Conservation (phyloP, 2,329 filamentous ascomycete genomes). For the Myriosclerotinia scirpicola region DNA sequence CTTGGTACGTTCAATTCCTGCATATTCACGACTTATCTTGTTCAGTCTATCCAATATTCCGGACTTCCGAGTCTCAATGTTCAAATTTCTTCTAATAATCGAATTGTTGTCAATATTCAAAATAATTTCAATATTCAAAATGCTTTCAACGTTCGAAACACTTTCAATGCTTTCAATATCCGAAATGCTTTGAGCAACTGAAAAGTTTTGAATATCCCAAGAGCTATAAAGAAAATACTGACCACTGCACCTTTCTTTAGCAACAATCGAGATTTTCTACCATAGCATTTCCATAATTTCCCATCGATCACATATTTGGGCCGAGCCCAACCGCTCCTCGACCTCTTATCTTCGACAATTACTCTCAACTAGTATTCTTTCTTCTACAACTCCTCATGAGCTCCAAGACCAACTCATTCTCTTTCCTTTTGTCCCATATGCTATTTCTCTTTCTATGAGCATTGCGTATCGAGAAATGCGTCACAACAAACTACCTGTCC, state of each 20-base stretch:
- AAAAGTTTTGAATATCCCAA: no score
- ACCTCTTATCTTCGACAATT: constrained; percentile 32
- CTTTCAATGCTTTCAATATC: no score
- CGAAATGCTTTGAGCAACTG: no score
- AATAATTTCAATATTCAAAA: no score
- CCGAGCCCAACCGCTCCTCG: constrained; percentile 30
- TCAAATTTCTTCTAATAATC: no score
- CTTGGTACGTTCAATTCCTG: constrained; percentile 26
- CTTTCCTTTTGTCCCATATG: constrained; percentile 61
- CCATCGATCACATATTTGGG: constrained; percentile 46
- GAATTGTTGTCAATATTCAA: no score
- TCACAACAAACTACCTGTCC: constrained; percentile 59
- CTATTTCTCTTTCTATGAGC: constrained; percentile 59
- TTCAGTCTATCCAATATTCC: no score
- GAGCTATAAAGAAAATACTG: neutral
- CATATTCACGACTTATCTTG: neutral
- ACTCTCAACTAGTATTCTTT: constrained; percentile 30
- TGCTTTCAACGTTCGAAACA: no score
- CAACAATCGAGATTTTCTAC: constrained; percentile 62
- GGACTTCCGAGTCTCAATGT: no score
- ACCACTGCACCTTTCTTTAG: constrained; percentile 39
- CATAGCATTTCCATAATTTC: constrained; percentile 64
- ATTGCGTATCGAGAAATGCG: constrained; percentile 65
- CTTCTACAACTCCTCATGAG: constrained; percentile 28
- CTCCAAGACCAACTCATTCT: constrained; percentile 46